Evolutionary conservation across 192 early-diverging fungal species (phyloP).

Genomic region (Coemansia asiatica): DNA sequence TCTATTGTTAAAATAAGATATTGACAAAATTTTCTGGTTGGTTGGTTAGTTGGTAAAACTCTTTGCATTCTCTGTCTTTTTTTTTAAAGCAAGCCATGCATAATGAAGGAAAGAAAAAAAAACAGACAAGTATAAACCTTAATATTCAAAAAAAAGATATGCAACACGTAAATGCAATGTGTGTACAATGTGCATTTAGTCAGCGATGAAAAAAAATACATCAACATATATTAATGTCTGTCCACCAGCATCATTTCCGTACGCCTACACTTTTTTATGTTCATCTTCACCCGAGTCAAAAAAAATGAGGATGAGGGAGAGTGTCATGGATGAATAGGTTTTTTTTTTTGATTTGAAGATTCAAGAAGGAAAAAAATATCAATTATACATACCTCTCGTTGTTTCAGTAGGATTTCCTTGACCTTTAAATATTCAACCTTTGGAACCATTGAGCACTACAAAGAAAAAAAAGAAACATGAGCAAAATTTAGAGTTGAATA

Average conservation of each 20-base stretch:
- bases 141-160: background rate
- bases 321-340: background rate
- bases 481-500: slow-evolving; percentile 3
- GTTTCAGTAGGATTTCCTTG: slow-evolving; percentile 68
- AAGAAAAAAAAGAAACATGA: background rate
- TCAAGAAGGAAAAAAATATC: slow-evolving; percentile 5
- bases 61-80: background rate
- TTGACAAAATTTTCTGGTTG: background rate
- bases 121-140: background rate
- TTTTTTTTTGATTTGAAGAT: background rate
- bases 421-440: slow-evolving; percentile 83
- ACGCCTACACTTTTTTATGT: background rate
- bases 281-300: slow-evolving; percentile 1
- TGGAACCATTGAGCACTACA: slow-evolving; percentile 86
- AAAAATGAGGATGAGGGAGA: background rate
- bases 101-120: background rate
- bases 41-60: background rate
- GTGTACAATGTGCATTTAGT: slow-evolving; percentile 8
- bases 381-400: slow-evolving; percentile 58
- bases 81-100: slow-evolving; percentile 3
- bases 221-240: slow-evolving; percentile 7
- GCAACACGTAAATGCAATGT: background rate
- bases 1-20: too few relatives aligned
- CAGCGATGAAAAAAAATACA: slow-evolving; percentile 3
- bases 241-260: background rate